These are phyloP conservation scores for Nakazawaea anatomiae DNA, from an alignment of 805 yeast genomes.

Conservation along the genomic window DNA sequence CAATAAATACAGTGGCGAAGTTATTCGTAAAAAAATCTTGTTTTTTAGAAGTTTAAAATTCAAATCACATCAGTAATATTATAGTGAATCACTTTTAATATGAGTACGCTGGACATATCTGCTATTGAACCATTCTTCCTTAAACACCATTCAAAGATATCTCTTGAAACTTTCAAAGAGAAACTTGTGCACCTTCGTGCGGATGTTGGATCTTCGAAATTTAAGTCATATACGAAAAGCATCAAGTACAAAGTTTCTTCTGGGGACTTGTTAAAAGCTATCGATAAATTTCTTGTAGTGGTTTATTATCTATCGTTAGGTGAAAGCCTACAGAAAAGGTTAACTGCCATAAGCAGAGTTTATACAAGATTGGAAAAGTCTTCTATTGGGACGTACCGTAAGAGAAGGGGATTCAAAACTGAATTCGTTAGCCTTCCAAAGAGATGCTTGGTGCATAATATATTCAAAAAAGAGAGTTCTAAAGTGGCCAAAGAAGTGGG, in stretches of 20 bases:
- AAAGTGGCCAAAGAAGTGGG: neutral
- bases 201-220: neutral
- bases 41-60: neutral
- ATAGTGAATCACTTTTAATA: neutral
- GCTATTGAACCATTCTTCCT: conserved; percentile 1
- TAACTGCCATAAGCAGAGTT: neutral
- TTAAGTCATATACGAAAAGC: neutral
- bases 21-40: neutral
- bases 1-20: neutral
- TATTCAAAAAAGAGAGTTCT: no score
- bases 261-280: neutral
- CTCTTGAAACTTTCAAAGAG: neutral
- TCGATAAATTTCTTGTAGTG: neutral
- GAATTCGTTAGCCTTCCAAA: no score
- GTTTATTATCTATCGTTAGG: neutral
- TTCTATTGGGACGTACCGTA: neutral
- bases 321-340: neutral
- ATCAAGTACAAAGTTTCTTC: neutral
- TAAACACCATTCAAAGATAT: neutral
- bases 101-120: neutral
- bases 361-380: neutral
- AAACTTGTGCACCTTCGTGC: neutral
- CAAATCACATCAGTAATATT: neutral
- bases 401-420: neutral
- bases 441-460: no score